These are phyloP conservation scores for Wolfiporia cocos DNA, from an alignment of 1,284 basidiomycete genomes.

Conservation along the genomic window DNA sequence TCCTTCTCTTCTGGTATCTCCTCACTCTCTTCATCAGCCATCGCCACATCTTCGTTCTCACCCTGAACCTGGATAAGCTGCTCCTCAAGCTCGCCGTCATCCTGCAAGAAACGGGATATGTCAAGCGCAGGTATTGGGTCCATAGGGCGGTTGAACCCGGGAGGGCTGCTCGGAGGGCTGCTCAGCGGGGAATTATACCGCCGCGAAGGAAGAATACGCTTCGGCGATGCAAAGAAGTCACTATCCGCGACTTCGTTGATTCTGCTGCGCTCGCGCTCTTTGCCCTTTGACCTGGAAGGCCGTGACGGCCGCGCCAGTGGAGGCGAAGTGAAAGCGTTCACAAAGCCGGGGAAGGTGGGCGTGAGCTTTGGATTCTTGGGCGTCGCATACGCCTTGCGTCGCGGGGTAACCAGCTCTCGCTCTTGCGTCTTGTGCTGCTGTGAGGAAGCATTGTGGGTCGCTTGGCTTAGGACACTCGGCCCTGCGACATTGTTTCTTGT, in stretches of 20 bases:
- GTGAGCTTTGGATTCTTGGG: constrained; percentile 13
- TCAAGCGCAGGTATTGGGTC: no score
- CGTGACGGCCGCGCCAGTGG: constrained; percentile 10
- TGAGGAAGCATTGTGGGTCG: constrained; percentile 15
- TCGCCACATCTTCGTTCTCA: constrained; percentile 15
- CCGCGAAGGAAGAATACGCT: background rate
- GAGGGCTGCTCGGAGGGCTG: constrained; percentile 4
- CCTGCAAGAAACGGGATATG: no score
- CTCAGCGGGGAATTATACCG: background rate
- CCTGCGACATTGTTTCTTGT: constrained; percentile 23
- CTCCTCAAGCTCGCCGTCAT: no score
- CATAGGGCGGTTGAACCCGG: no score
- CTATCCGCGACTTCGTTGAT: background rate
- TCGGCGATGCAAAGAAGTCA: background rate
- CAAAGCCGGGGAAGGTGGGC: constrained; percentile 25
- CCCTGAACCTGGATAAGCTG: no score
- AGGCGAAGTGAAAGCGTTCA: constrained; percentile 27
- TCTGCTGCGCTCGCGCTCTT: constrained; percentile 14
- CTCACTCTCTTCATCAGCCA: constrained; percentile 21
- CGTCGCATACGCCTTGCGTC: constrained; percentile 6
- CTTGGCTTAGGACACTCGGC: constrained; percentile 25
- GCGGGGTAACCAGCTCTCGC: constrained; percentile 1
- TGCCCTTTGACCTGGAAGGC: constrained; percentile 15
- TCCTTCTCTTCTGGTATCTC: constrained; percentile 11
- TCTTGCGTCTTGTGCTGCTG: constrained; percentile 11